These are phyloP conservation scores for Centrapalus pauciflorus DNA, from an alignment of 129 eudicot species.

Conservation along the genomic window DNA sequence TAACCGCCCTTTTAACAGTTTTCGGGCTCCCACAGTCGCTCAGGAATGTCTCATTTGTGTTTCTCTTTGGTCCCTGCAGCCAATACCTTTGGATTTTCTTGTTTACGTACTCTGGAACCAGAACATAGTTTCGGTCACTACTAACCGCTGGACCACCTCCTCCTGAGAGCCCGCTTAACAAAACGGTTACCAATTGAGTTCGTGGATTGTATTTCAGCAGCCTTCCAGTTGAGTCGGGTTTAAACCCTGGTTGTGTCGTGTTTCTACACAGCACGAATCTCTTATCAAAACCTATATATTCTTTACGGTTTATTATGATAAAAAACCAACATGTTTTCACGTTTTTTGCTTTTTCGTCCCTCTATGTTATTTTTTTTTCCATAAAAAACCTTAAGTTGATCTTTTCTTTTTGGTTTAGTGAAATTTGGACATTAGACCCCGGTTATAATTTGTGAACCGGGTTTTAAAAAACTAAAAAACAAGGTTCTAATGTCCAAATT, in stretches of 20 bases:
- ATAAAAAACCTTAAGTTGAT: no score
- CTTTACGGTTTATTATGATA: no score
- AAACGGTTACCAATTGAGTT: constrained; percentile 4
- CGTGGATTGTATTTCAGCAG: constrained; percentile 21
- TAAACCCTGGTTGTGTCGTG: constrained; percentile 14
- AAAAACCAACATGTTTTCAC: no score
- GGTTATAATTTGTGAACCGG: no score
- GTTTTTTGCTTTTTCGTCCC: no score
- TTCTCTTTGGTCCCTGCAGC: constrained; percentile 17
- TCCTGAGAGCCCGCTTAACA: constrained; percentile 18
- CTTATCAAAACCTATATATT: constrained; percentile 5
- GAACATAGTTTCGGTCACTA: constrained; percentile 19
- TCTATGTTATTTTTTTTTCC: no score
- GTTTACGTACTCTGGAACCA: constrained; percentile 19
- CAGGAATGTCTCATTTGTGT: constrained; percentile 22
- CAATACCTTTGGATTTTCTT: constrained; percentile 18
- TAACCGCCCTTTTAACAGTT: constrained; percentile 11
- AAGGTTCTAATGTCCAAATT: no score
- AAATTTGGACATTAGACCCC: no score
- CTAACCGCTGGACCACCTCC: constrained; percentile 22
- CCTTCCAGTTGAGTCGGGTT: constrained; percentile 32
- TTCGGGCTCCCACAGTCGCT: constrained; percentile 12
- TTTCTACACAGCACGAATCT: constrained; percentile 14
- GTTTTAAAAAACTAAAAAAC: no score
- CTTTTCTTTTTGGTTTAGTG: no score